Percentiles rank a stretch among this genome's conserved stretches.
Evolutionary conservation across 164 flowering plant genomes (phyloP).

Genomic region (Magnolia officinalis): DNA sequence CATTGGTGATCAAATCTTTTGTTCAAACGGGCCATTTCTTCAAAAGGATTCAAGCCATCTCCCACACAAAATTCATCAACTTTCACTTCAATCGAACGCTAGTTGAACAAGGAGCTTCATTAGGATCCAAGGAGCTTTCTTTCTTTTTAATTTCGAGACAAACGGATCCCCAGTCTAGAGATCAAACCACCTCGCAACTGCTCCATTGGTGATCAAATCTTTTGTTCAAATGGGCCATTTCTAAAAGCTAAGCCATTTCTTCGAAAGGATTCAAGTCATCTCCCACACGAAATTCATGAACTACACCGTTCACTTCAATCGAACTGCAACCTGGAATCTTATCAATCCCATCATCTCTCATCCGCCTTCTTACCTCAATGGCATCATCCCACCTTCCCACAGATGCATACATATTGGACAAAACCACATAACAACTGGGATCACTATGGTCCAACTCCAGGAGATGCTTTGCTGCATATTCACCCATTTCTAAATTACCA

Average conservation of each 20-base stretch:
- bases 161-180: neutral
- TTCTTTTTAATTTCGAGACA: too few species aligned
- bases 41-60: neutral
- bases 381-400: conserved; percentile 23
- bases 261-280: neutral
- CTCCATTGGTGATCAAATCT: neutral
- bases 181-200: neutral
- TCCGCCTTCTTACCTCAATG: conserved; percentile 12
- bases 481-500: conserved; percentile 16
- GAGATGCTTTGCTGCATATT: conserved; percentile 8
- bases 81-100: conserved; percentile 13
- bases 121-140: neutral
- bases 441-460: conserved; percentile 10
- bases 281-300: conserved; percentile 13
- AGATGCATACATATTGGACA: conserved; percentile 21
- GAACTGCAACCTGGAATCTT: conserved; percentile 21
- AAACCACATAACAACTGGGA: conserved; percentile 12
- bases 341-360: conserved; percentile 12
- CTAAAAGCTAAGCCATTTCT: neutral
- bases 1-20: neutral
- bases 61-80: conserved; percentile 14
- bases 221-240: neutral
- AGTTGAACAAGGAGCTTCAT: neutral
- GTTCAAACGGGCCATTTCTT: neutral
- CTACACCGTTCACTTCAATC: conserved; percentile 17